These are phyloP conservation scores for Calonectria honghensis DNA, from an alignment of 2,329 filamentous ascomycete genomes.

Conservation along the genomic window DNA sequence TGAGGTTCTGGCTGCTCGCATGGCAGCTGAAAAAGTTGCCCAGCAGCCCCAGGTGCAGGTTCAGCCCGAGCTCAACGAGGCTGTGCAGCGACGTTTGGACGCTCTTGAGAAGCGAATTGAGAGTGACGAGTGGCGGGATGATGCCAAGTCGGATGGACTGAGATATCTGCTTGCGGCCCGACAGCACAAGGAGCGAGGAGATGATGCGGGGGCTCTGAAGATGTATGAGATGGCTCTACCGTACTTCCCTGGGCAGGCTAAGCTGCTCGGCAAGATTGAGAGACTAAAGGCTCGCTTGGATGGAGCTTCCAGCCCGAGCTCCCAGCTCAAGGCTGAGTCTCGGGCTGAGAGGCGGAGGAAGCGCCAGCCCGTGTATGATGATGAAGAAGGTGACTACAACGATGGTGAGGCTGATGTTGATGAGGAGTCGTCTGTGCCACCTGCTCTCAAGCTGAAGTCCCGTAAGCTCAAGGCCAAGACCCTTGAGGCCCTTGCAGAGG, in stretches of 20 bases:
- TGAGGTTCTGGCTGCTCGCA: constrained; percentile 87
- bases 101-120: constrained; percentile 91
- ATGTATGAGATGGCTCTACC: constrained; percentile 91
- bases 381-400: constrained; percentile 63
- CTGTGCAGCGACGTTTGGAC: constrained; percentile 87
- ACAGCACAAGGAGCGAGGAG: constrained; percentile 89
- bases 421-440: constrained; percentile 58
- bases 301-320: constrained; percentile 48
- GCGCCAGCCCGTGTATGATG: constrained; percentile 53
- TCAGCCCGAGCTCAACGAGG: constrained; percentile 79
- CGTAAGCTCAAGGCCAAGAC: constrained; percentile 58
- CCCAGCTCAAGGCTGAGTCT: constrained; percentile 47
- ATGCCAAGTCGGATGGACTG: constrained; percentile 86
- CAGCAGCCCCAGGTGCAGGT: constrained; percentile 59
- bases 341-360: constrained; percentile 55
- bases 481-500: constrained; percentile 59
- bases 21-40: constrained; percentile 67
- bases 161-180: constrained; percentile 93
- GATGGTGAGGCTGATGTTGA: constrained; percentile 66
- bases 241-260: constrained; percentile 90
- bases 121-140: constrained; percentile 75
- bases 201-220: constrained; percentile 84
- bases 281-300: constrained; percentile 73
- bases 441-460: constrained; percentile 54
- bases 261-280: constrained; percentile 82